Evolutionary conservation across 2,329 filamentous ascomycete genomes (phyloP).

Genomic region (Cladosporium sp.): DNA sequence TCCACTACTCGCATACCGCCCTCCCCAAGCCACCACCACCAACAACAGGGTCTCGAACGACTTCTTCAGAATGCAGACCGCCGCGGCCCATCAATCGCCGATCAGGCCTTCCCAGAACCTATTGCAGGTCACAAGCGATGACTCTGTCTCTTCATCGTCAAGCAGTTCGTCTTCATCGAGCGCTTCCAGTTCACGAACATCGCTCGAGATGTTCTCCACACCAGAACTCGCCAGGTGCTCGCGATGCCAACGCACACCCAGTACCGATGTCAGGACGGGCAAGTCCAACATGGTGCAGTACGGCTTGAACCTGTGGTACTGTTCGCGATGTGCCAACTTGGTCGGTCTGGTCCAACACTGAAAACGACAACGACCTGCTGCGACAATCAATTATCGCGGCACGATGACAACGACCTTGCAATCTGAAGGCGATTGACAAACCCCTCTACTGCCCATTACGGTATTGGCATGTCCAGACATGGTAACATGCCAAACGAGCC

Average conservation of each 20-base stretch:
- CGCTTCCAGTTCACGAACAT: conserved; percentile 24
- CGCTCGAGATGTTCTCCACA: conserved; percentile 25
- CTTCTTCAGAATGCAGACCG: conserved; percentile 38
- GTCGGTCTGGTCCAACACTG: conserved; percentile 38
- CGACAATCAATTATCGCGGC: background rate
- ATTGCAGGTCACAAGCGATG: conserved; percentile 37
- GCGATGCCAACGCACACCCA: conserved; percentile 39
- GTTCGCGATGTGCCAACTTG: conserved; percentile 39
- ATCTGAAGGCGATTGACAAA: background rate
- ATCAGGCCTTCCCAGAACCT: conserved; percentile 37
- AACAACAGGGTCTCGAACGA: conserved; percentile 28
- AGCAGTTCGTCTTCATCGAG: conserved; percentile 20
- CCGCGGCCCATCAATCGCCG: conserved; percentile 31
- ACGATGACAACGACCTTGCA: background rate
- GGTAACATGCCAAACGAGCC: background rate
- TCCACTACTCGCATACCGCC: conserved; percentile 31
- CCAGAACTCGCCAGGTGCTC: conserved; percentile 39
- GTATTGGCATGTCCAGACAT: background rate
- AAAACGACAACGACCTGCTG: background rate
- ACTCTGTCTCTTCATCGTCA: conserved; percentile 23
- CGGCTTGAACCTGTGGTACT: conserved; percentile 43
- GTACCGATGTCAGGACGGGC: conserved; percentile 37
- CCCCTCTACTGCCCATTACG: background rate
- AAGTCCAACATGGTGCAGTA: conserved; percentile 42
- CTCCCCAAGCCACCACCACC: background rate